Evolutionary conservation across 2,329 filamentous ascomycete genomes (phyloP), one percentile per base, ranked within the genome.

Genomic region (Hypoxylon sp.): DNA sequence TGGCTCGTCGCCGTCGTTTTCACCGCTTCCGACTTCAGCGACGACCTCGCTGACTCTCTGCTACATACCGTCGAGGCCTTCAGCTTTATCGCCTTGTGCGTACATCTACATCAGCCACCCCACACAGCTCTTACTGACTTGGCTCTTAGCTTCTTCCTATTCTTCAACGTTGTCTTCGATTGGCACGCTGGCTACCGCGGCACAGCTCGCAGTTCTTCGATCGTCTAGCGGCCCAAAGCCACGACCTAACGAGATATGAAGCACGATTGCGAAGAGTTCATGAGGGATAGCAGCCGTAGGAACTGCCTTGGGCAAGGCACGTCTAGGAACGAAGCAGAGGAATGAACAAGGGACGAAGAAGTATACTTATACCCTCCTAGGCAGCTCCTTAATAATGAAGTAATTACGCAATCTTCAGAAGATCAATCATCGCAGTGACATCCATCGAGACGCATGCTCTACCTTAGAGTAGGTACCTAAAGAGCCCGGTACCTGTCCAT

Each of bases 1-100:
- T 74, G 72, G 72, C 61, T 74, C 9, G 72, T 72, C 38, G 65
- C 62, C 3, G 71, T 74, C 24, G 70, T 67, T 7, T 73, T 73
- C 40, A 64, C 69, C 9, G 71, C 72, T 18, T 55, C 61, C 40
- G 66, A 69, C 27, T 74, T 66, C 63, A 72, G 63, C 37, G 47
- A 63, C 54, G 61, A 67, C 29, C 53, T 61, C 13, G 62, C 52
- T 23, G 61, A 61, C 48, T 31, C 45, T 6, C 62, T 70, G 6
- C 48, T 56, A 6, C 65, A 71, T n/a, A 66, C 70, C 2, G 67
- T 69, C 37, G 71, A 73, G 55, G 70, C 72, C 10, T 74, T 74
- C 40, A 71, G 67, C 60, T 74, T 73, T 53, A 69, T 74, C 49
- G 70, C 72, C 38, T 74, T 73, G 72, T 73, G 62, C 54, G 70